Percentiles rank a stretch among this genome's conserved stretches.
phyloP scores from a whole-genome alignment of 345 rosid genomes.

The Salix viminalis region DNA sequence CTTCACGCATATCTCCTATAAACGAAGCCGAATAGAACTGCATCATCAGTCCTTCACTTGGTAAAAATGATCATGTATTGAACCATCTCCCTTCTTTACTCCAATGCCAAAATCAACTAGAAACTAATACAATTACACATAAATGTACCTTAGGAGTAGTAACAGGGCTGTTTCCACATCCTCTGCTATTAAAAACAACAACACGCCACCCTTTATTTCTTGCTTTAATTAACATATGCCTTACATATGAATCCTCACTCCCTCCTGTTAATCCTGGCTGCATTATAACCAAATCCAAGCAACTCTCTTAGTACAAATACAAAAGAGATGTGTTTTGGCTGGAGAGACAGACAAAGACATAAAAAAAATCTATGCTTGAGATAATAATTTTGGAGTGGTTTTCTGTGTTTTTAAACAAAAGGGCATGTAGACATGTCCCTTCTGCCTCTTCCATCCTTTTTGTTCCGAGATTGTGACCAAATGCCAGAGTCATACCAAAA shows the following conservation, averaged over 20 bases:
- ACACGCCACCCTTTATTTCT: constrained; percentile 73
- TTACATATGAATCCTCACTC: constrained; percentile 77
- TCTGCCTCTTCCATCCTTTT: too few species aligned
- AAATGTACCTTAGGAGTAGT: constrained; percentile 69
- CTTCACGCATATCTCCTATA: constrained; percentile 75
- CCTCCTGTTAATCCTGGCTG: constrained; percentile 96
- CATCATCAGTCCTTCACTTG: constrained; percentile 20
- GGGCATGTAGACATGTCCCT: too few species aligned
- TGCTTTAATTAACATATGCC: constrained; percentile 67
- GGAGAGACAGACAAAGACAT: too few species aligned
- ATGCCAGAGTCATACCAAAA: too few species aligned
- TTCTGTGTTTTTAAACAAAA: too few species aligned
- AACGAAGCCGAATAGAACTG: constrained; percentile 98
- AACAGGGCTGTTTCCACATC: constrained; percentile 79
- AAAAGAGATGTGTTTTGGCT: too few species aligned
- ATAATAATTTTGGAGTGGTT: too few species aligned
- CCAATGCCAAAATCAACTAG: neutral
- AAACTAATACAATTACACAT: neutral
- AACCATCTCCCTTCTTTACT: neutral
- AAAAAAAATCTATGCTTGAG: too few species aligned
- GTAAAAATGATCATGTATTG: constrained; percentile 5
- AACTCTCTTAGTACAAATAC: too few species aligned
- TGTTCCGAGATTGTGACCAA: too few species aligned
- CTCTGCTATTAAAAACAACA: constrained; percentile 87
- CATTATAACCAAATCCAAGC: neutral